phyloP scores from a whole-genome alignment of 371 early-diverging fungal species.

The Saksenaea oblongispora region DNA sequence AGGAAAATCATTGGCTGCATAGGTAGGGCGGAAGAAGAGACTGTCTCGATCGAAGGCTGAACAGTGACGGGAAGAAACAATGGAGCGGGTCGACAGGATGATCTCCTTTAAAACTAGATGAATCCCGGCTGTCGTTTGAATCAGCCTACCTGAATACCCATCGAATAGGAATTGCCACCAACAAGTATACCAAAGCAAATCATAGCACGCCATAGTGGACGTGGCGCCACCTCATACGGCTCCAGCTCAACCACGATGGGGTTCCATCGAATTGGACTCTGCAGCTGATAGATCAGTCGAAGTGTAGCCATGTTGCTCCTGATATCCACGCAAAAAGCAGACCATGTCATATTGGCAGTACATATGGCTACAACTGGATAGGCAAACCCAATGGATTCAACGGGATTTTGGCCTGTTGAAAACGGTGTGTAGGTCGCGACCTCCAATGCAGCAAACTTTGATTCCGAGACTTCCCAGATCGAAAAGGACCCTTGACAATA shows the following conservation, averaged over 20 bases:
- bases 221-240: neutral
- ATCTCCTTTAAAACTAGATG: conserved; percentile 23
- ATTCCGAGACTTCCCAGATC: conserved; percentile 27
- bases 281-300: conserved; percentile 31
- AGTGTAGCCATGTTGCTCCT: neutral
- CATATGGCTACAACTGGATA: conserved; percentile 37
- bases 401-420: neutral
- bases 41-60: conserved; percentile 21
- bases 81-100: conserved; percentile 14
- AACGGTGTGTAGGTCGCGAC: conserved; percentile 15
- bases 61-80: conserved; percentile 36
- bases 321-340: conserved; percentile 26
- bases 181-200: conserved; percentile 38
- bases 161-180: conserved; percentile 26
- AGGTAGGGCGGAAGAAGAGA: conserved; percentile 15
- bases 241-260: conserved; percentile 27
- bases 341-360: conserved; percentile 31
- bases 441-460: conserved; percentile 3
- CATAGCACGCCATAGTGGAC: conserved; percentile 29
- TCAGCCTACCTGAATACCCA: conserved; percentile 40
- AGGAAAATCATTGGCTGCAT: neutral
- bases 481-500: conserved; percentile 46
- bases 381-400: conserved; percentile 29
- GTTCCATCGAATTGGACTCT: conserved; percentile 36
- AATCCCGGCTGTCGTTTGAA: neutral